Percentiles rank a stretch among this genome's conserved stretches.
Conservation (phyloP, 2,329 filamentous ascomycete species). For the Dendryphion nanum region DNA sequence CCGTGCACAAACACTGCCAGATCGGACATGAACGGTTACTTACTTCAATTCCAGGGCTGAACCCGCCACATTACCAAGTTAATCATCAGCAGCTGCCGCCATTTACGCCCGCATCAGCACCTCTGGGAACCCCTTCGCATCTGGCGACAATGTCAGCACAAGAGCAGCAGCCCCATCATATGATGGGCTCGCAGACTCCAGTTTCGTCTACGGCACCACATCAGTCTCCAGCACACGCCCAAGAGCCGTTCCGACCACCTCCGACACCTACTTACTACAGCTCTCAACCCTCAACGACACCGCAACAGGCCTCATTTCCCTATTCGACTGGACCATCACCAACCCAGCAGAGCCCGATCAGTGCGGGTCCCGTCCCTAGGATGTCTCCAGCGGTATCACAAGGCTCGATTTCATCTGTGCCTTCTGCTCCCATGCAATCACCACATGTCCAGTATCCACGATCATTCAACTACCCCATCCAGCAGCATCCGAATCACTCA, state of each 20-base stretch:
- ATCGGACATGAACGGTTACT: conserved; percentile 59
- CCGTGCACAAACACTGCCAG: too few species aligned
- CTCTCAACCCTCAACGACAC: conserved; percentile 53
- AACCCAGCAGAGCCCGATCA: conserved; percentile 51
- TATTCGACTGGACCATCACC: conserved; percentile 52
- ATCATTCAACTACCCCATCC: too few species aligned
- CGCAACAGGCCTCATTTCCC: conserved; percentile 47
- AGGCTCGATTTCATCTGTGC: conserved; percentile 44
- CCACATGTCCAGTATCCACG: conserved; percentile 49
- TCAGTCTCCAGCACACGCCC: conserved; percentile 55
- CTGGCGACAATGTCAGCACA: conserved; percentile 46
- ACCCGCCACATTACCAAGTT: conserved; percentile 66
- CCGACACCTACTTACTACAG: conserved; percentile 64
- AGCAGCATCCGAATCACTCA: conserved; percentile 41
- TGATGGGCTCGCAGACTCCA: conserved; percentile 48
- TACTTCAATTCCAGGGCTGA: conserved; percentile 60
- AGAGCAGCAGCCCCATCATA: conserved; percentile 43
- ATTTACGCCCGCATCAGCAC: conserved; percentile 57
- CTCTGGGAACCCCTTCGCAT: conserved; percentile 54
- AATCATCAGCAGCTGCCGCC: conserved; percentile 58
- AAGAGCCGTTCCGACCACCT: conserved; percentile 59
- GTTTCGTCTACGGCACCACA: conserved; percentile 37
- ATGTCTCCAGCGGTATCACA: conserved; percentile 54
- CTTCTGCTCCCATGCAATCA: conserved; percentile 50
- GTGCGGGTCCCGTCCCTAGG: conserved; percentile 45